Percentiles rank a stretch among this genome's conserved stretches.
Evolutionary conservation across 768 basidiomycete species (phyloP).

Genomic region (Lactarius indigo): DNA sequence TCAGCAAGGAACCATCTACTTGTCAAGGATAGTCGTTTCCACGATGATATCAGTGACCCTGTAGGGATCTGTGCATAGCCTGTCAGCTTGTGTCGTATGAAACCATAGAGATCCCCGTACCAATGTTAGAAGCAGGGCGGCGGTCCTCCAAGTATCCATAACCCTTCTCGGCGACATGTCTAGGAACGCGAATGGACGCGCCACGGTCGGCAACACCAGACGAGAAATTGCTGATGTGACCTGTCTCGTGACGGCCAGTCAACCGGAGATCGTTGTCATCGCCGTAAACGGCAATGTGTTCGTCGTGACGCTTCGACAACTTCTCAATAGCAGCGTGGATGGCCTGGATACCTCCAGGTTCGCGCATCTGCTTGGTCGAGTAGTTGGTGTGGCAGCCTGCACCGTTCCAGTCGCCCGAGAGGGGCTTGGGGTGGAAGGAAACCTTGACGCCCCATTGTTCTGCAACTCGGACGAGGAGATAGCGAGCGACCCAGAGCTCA

Average conservation of each 20-base stretch:
- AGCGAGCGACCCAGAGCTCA: conserved; percentile 99
- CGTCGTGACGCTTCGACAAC: conserved; percentile 81
- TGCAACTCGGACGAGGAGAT: conserved; percentile 90
- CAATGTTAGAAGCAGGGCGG: conserved; percentile 97
- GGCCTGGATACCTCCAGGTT: conserved; percentile 85
- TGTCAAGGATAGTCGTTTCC: conserved; percentile 77
- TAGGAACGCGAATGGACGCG: conserved; percentile 92
- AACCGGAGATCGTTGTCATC: conserved; percentile 96
- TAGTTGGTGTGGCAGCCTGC: conserved; percentile 99
- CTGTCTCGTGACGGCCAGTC: conserved; percentile 97
- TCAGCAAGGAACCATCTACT: conserved; percentile 34
- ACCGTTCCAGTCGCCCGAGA: conserved; percentile 98
- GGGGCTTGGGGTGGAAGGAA: conserved; percentile 99
- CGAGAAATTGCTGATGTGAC: conserved; percentile 86
- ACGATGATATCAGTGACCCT: conserved; percentile 87
- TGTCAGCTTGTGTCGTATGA: neutral
- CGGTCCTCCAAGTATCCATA: conserved; percentile 96
- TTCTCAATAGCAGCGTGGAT: conserved; percentile 96
- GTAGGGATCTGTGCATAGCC: conserved; percentile 70
- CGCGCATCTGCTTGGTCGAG: conserved; percentile 92
- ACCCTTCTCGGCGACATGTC: conserved; percentile 89
- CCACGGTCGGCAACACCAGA: conserved; percentile 98
- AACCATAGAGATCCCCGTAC: conserved; percentile 41
- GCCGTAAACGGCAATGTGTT: conserved; percentile 97
- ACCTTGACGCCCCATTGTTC: conserved; percentile 98